A percentile compares a stretch with the other conserved stretches of the same genome.
Conservation (phyloP, 1,284 basidiomycete species). For the Pseudozyma sp. region DNA sequence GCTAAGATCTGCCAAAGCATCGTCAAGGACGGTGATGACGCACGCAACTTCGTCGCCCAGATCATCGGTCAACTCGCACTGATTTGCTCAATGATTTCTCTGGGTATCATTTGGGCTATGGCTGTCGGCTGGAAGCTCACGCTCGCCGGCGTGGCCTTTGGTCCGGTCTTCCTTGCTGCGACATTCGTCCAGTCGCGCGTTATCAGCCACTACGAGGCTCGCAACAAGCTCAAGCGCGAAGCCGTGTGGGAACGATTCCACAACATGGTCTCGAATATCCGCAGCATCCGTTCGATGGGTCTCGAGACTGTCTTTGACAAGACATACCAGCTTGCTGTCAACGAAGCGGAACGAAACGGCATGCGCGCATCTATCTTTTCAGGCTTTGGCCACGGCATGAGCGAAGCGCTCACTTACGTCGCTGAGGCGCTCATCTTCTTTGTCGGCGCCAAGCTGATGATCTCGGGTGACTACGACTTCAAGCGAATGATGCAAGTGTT, state of each 20-base stretch:
- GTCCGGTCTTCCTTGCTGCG: constrained; percentile 81
- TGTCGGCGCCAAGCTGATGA: constrained; percentile 85
- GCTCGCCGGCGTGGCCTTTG: constrained; percentile 86
- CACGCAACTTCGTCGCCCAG: constrained; percentile 80
- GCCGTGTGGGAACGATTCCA: constrained; percentile 87
- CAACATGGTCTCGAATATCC: constrained; percentile 85
- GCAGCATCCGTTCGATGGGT: constrained; percentile 89
- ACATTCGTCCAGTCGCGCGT: constrained; percentile 80
- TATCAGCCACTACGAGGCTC: constrained; percentile 78
- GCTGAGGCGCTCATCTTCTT: constrained; percentile 83
- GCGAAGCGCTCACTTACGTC: constrained; percentile 84
- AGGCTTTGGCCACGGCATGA: constrained; percentile 84
- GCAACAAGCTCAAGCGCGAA: constrained; percentile 86
- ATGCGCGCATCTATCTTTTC: constrained; percentile 82
- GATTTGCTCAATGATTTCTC: constrained; percentile 81
- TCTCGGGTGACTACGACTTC: constrained; percentile 84
- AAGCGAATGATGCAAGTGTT: constrained; percentile 88
- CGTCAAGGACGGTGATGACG: constrained; percentile 92
- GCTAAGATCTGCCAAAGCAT: constrained; percentile 79
- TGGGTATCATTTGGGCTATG: constrained; percentile 89
- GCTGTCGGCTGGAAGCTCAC: constrained; percentile 91
- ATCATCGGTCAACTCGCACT: constrained; percentile 79
- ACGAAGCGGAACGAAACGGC: constrained; percentile 77
- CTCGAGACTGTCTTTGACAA: constrained; percentile 80
- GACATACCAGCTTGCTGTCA: constrained; percentile 77